phyloP scores from a whole-genome alignment of 306 rosid species.

The Pachyrhizus erosus region DNA sequence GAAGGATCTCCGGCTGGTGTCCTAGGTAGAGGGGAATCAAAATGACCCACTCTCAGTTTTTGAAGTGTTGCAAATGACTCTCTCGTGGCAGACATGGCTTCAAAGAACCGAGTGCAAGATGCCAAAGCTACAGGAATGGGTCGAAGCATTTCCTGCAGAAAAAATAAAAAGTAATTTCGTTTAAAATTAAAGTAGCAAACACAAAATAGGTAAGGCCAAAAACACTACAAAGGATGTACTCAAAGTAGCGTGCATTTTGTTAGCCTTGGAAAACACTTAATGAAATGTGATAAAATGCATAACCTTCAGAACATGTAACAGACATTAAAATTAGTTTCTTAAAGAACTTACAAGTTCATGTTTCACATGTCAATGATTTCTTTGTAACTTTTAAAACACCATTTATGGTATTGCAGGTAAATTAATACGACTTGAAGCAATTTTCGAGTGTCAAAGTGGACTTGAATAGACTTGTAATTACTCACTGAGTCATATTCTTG shows the following conservation, averaged over 20 bases:
- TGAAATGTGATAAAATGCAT: constrained; percentile 11
- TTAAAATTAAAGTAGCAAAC: constrained; percentile 24
- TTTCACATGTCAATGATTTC: not conserved
- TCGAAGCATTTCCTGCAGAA: constrained; percentile 88
- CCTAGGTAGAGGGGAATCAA: constrained; percentile 50
- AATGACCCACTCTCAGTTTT: constrained; percentile 76
- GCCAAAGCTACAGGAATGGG: constrained; percentile 97
- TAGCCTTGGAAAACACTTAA: constrained; percentile 16
- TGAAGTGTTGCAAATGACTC: constrained; percentile 93
- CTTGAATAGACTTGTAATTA: not conserved
- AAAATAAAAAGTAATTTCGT: not conserved
- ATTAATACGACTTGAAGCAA: not conserved
- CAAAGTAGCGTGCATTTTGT: not conserved
- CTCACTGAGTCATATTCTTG: constrained; percentile 4
- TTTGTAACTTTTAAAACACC: not conserved
- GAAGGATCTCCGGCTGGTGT: constrained; percentile 72
- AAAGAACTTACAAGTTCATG: not conserved
- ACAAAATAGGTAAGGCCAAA: not conserved
- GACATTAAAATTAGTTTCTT: not conserved
- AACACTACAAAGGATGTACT: not conserved
- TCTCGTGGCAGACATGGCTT: constrained; percentile 98
- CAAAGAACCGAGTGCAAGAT: constrained; percentile 90
- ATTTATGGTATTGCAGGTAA: not conserved
- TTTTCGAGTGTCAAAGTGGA: not conserved
- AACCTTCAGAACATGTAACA: constrained; percentile 13